Conservation (phyloP, 139 green algal species). For the Haematococcus lacustris region DNA sequence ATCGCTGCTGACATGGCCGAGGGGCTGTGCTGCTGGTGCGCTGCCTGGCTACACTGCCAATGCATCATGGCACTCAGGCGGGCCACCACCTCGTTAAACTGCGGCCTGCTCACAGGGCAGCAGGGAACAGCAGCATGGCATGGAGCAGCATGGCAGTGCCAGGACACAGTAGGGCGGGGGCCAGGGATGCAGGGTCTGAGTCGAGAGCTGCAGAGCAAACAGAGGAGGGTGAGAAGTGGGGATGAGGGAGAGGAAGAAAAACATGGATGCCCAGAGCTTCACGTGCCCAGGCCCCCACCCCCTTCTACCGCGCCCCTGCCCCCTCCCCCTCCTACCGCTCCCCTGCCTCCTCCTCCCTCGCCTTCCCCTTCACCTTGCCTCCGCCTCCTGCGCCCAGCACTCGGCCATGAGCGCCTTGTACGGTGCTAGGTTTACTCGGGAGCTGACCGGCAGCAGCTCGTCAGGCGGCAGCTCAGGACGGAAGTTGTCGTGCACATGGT, state of each 20-base stretch:
- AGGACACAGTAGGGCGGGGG: too few species aligned
- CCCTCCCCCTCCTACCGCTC: constrained; percentile 4
- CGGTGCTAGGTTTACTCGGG: constrained; percentile 12
- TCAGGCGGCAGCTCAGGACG: constrained; percentile 14
- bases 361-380: too few species aligned
- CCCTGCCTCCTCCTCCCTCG: too few species aligned
- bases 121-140: neutral
- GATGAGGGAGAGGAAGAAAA: neutral
- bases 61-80: constrained; percentile 19
- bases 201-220: neutral
- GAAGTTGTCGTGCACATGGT: constrained; percentile 17
- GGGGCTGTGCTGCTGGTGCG: neutral
- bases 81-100: constrained; percentile 13
- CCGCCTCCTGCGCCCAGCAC: constrained; percentile 23
- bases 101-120: neutral
- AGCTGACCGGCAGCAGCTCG: constrained; percentile 11
- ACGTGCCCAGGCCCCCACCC: constrained; percentile 1
- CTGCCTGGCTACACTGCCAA: constrained; percentile 15
- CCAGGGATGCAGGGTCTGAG: neutral
- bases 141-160: neutral
- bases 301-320: neutral
- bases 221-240: neutral
- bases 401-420: constrained; percentile 20
- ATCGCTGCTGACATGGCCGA: neutral
- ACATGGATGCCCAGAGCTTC: neutral